Evolutionary conservation across 495 filamentous ascomycete species (phyloP), one percentile per base, ranked within the genome.

Genomic region (Aspergillus steynii): DNA sequence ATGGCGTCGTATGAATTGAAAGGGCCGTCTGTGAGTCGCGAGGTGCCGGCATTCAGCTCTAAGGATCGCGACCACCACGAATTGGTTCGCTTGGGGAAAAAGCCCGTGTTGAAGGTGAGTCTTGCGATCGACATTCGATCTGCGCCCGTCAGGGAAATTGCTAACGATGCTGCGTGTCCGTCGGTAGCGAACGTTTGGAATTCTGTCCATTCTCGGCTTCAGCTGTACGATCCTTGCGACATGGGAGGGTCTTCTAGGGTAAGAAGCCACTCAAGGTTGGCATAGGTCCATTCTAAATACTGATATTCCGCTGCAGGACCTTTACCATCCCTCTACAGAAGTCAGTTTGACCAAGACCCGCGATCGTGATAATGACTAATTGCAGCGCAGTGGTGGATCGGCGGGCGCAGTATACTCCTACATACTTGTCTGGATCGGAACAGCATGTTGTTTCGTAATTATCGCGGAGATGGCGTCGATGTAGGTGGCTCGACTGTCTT

Each of bases 361-460:
- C 37, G 10, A 15, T 42, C 4, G 37, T 42, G 37, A 14, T 14
- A 14, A 14, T 10, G 9, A n/a, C 34, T 25, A 31, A 25, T 6
- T 9, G 27, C 3, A 12, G 37, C 37, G 14, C 37, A 82, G 77
- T 64, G 82, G 80, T 15, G 83, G 83, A 5, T 76, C 82, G 0
- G 81, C 77, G 1, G 81, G 79, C 10, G 73, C 84, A 0, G 71
- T 86, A 2, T 85, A 83, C 69, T 75, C 74, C 4, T 85, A 77
- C 53, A 34, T 85, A 4, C 76, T 84, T 54, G 75, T 70, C 6
- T 85, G 82, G 82, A 29, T 64, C 4, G 76, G 78, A 4, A 68
- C 65, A 10, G 61, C 68, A 34, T 59, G 65, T 9, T 65, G 61
- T 12, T 74, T 74, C 48, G 68, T 65, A 0, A 61, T 74, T 10